Percentiles rank a stretch among this genome's conserved stretches.
Conservation (phyloP, 1,139 yeast species). For the Nadsonia commutata region DNA sequence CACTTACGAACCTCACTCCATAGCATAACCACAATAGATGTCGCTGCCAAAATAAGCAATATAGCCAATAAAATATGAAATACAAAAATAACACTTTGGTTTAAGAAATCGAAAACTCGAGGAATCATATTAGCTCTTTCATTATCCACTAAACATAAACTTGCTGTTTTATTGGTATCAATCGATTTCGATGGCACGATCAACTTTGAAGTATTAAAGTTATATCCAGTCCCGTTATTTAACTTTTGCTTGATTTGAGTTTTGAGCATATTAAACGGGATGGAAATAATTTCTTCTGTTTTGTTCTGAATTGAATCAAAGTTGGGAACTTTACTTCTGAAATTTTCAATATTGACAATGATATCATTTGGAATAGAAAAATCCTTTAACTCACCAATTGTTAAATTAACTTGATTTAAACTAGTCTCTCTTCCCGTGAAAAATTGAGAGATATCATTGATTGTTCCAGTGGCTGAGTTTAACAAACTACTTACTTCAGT, state of each 20-base stretch:
- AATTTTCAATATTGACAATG: conserved; percentile 2
- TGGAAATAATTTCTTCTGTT: conserved; percentile 1
- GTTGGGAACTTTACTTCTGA: conserved; percentile 3
- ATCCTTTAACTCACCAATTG: conserved; percentile 2
- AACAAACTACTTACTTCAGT: conserved; percentile 1
- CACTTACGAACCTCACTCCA: neutral
- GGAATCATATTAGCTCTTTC: neutral
- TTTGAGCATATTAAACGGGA: conserved; percentile 2
- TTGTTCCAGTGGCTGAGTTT: conserved; percentile 4
- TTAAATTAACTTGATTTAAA: conserved; percentile 2
- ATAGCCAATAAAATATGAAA: neutral
- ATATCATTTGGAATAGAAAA: conserved; percentile 3
- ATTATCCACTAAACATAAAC: neutral
- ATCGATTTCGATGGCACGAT: neutral
- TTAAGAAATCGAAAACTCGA: neutral
- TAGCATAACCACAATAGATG: neutral
- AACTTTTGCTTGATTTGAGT: neutral
- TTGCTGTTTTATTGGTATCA: neutral
- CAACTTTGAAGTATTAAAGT: neutral
- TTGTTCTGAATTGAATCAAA: conserved; percentile 2
- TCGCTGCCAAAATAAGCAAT: neutral
- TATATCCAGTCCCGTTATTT: neutral
- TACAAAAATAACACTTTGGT: neutral
- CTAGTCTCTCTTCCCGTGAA: neutral
- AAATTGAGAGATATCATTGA: conserved; percentile 2